phyloP scores from a whole-genome alignment of 2,329 filamentous ascomycete species.

The Pyrenophora seminiperda region DNA sequence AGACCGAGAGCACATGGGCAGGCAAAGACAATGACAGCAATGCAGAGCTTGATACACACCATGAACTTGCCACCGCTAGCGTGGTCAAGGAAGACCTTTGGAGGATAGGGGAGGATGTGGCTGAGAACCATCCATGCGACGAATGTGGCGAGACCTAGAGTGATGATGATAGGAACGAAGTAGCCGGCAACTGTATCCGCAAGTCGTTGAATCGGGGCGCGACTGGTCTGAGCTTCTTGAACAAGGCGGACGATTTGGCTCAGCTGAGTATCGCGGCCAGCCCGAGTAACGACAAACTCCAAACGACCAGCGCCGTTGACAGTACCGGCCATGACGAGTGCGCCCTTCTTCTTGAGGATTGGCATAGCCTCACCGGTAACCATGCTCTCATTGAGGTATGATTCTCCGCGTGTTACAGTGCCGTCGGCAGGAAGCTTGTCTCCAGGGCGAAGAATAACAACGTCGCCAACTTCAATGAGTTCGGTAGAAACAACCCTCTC shows the following conservation, averaged over 20 bases:
- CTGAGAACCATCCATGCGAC: slow-evolving; percentile 92
- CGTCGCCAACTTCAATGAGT: slow-evolving; percentile 88
- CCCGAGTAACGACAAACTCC: slow-evolving; percentile 89
- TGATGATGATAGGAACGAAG: slow-evolving; percentile 88
- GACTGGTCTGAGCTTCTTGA: slow-evolving; percentile 91
- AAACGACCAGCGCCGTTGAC: slow-evolving; percentile 92
- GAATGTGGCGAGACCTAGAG: slow-evolving; percentile 84
- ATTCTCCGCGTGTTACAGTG: slow-evolving; percentile 82
- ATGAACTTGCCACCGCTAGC: slow-evolving; percentile 89
- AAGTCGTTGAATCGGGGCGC: slow-evolving; percentile 91
- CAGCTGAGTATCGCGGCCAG: slow-evolving; percentile 92
- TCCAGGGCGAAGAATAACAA: slow-evolving; percentile 89
- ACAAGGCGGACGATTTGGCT: slow-evolving; percentile 99
- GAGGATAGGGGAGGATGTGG: slow-evolving; percentile 81
- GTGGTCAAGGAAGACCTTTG: slow-evolving; percentile 80
- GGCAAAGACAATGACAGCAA: slow-evolving; percentile 97
- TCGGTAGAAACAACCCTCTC: slow-evolving; percentile 91
- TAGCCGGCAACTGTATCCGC: slow-evolving; percentile 91
- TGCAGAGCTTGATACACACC: slow-evolving; percentile 96
- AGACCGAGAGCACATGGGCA: slow-evolving; percentile 97
- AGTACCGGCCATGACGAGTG: slow-evolving; percentile 84
- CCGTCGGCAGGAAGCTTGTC: slow-evolving; percentile 98
- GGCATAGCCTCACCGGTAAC: slow-evolving; percentile 97
- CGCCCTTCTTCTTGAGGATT: slow-evolving; percentile 83
- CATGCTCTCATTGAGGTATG: slow-evolving; percentile 97